These are phyloP conservation scores for Naumovozyma castellii DNA, from an alignment of 805 yeast genomes.

Conservation along the genomic window DNA sequence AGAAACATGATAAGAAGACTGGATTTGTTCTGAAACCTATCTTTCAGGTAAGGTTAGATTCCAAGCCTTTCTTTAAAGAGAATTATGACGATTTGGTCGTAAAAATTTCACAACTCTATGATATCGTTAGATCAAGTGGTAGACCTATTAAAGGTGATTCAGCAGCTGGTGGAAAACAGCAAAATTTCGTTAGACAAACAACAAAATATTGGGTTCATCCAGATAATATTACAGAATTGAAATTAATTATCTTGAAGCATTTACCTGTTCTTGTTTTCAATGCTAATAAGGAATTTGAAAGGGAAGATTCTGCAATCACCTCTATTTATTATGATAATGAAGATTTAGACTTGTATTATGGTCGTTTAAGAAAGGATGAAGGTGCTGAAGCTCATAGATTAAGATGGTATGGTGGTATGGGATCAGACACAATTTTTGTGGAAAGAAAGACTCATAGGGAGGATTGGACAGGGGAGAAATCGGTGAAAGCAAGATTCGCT, in stretches of 20 bases:
- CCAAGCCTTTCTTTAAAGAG: slow-evolving; percentile 94
- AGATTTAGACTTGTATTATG: slow-evolving; percentile 83
- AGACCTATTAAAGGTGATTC: slow-evolving; percentile 92
- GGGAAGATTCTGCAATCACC: slow-evolving; percentile 91
- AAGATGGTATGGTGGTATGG: slow-evolving; percentile 99
- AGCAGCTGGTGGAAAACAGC: slow-evolving; percentile 96
- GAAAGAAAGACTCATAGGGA: slow-evolving; percentile 98
- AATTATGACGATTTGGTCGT: slow-evolving; percentile 86
- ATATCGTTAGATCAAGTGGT: slow-evolving; percentile 90
- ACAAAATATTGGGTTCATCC: slow-evolving; percentile 99
- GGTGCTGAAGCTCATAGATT: slow-evolving; percentile 98
- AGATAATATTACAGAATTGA: slow-evolving; percentile 92
- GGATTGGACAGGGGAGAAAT: slow-evolving; percentile 99
- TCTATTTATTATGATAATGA: slow-evolving; percentile 92
- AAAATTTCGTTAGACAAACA: slow-evolving; percentile 95
- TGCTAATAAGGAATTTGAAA: slow-evolving; percentile 87
- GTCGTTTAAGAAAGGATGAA: slow-evolving; percentile 90
- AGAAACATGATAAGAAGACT: slow-evolving; percentile 92
- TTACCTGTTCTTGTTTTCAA: slow-evolving; percentile 95
- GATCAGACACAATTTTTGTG: slow-evolving; percentile 80
- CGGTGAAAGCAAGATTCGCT: slow-evolving; percentile 95
- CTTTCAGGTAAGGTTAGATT: slow-evolving; percentile 82
- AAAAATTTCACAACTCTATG: slow-evolving; percentile 79
- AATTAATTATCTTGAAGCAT: slow-evolving; percentile 85
- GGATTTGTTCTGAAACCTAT: slow-evolving; percentile 75